Base-by-base conservation (phyloP, 805 yeast species). In the Wickerhamiella australiensis region DNA sequence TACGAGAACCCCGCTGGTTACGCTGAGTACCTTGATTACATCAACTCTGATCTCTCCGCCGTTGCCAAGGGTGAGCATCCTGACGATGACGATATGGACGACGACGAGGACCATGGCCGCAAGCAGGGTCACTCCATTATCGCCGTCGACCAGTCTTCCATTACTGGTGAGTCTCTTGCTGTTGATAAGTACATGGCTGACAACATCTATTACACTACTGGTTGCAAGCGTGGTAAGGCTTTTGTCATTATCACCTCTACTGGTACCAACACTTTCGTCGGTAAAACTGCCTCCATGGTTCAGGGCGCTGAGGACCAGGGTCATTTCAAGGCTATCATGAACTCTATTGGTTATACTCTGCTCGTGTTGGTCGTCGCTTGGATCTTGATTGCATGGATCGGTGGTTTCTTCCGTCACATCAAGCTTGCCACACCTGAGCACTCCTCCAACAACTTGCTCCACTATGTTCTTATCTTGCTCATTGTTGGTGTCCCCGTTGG, bases 401-500 rank as follows among this genome's bases (percentile, higher is more conserved):
- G 95, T 70, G 79, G 85, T 73, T 86, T 86, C 94, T 86, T 86
- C 86, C 81, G 95, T 77, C 78, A 92, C 67, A 77, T 80, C 70
- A 78, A 75, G 71, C 84, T 87, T 69, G 95, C 88, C 65, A 76
- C 83, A 65, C 67, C 67, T 42, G 68, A 64, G 59, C 53, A 58
- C 62, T 52, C 61, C 33, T 57, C 62, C 29, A 59, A 61, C 59
- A 62, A 59, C 61, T 80, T 87, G 75, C 77, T 87, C 72, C 81
- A 94, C 78, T 84, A 82, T 82, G 80, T 94, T 65, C 75, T 87
- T 69, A 95, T 94, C 65, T 84, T 87, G 69, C 83, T 95, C 75
- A 86, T 87, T 73, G 80, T 87, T 64, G 96, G 96, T 85, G 95
- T 87, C 64, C 96, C 96, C 70, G 95, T 87, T 65, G 95, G 95